Conservation (phyloP, 352 stramenopile genomes). For the Pythium dissimile region DNA sequence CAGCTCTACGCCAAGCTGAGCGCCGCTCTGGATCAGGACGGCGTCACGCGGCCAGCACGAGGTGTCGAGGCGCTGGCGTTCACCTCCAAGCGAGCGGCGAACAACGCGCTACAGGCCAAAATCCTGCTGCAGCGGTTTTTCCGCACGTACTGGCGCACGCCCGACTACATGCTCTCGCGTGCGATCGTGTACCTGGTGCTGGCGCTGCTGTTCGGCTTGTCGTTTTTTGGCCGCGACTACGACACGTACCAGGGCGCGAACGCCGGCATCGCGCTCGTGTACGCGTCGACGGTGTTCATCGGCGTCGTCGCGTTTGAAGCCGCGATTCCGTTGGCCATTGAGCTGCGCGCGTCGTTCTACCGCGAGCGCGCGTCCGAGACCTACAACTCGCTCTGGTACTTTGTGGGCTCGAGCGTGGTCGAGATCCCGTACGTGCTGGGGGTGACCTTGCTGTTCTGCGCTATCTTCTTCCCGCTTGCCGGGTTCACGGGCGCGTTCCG, state of each 20-base stretch:
- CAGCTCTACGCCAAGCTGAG: constrained; percentile 24
- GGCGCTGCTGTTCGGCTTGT: constrained; percentile 71
- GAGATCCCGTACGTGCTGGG: constrained; percentile 52
- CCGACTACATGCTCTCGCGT: constrained; percentile 86
- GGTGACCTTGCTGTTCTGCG: constrained; percentile 19
- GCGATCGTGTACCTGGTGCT: constrained; percentile 72
- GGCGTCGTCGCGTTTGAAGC: constrained; percentile 75
- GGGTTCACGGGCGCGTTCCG: constrained; percentile 18
- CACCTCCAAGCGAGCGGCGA: constrained; percentile 17
- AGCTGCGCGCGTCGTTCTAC: constrained; percentile 87
- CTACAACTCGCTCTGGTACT: constrained; percentile 66
- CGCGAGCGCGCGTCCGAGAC: constrained; percentile 75
- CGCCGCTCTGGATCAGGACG: constrained; percentile 20
- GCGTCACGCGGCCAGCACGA: constrained; percentile 29
- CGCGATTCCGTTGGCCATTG: constrained; percentile 72
- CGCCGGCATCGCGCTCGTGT: constrained; percentile 77
- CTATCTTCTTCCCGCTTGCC: constrained; percentile 35
- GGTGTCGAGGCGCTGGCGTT: constrained; percentile 28
- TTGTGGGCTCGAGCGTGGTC: constrained; percentile 54
- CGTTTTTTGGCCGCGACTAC: constrained; percentile 54
- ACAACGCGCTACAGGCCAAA: constrained; percentile 31
- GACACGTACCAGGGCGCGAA: constrained; percentile 52
- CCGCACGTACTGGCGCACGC: constrained; percentile 66
- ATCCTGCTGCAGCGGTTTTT: constrained; percentile 51
- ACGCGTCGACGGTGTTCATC: constrained; percentile 81